Conservation (phyloP, 495 filamentous ascomycete genomes). For the Clohesyomyces aquaticus region DNA sequence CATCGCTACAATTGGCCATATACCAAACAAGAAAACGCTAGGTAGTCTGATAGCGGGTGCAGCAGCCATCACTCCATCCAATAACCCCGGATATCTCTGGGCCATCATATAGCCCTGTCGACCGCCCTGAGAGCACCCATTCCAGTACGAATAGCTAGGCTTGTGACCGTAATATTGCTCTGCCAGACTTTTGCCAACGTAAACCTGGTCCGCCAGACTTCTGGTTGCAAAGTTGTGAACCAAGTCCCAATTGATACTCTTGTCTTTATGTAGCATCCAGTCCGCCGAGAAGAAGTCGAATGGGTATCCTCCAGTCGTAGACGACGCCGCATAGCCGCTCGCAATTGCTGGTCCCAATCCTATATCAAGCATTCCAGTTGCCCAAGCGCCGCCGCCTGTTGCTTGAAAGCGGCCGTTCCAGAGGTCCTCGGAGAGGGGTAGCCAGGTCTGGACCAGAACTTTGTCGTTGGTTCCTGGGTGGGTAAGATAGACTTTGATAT, state of each 20-base stretch:
- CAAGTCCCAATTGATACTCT: constrained; percentile 11
- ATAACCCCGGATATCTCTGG: constrained; percentile 6
- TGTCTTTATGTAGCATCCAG: constrained; percentile 11
- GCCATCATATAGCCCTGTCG: constrained; percentile 13
- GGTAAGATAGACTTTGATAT: constrained; percentile 6
- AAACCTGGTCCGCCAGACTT: neutral
- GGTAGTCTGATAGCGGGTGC: constrained; percentile 10
- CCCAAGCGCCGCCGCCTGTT: constrained; percentile 8
- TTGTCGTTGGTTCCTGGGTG: constrained; percentile 3
- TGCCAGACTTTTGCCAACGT: constrained; percentile 2
- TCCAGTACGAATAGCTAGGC: constrained; percentile 18
- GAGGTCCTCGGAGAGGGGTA: constrained; percentile 11
- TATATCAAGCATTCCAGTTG: constrained; percentile 4
- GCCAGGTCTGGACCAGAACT: constrained; percentile 9
- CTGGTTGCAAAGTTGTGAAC: constrained; percentile 8
- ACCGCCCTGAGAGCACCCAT: constrained; percentile 24
- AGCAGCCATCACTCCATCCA: constrained; percentile 10
- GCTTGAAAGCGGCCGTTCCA: constrained; percentile 17
- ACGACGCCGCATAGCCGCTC: constrained; percentile 9
- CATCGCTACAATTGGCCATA: constrained; percentile 25
- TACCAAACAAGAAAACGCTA: constrained; percentile 4
- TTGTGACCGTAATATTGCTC: constrained; percentile 2
- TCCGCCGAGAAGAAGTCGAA: constrained; percentile 5
- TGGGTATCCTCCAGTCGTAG: constrained; percentile 10
- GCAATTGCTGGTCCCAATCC: neutral